A percentile compares a stretch with the other conserved stretches of the same genome.
Conservation (phyloP, 2,329 filamentous ascomycete genomes). For the Talaromyces sp. region DNA sequence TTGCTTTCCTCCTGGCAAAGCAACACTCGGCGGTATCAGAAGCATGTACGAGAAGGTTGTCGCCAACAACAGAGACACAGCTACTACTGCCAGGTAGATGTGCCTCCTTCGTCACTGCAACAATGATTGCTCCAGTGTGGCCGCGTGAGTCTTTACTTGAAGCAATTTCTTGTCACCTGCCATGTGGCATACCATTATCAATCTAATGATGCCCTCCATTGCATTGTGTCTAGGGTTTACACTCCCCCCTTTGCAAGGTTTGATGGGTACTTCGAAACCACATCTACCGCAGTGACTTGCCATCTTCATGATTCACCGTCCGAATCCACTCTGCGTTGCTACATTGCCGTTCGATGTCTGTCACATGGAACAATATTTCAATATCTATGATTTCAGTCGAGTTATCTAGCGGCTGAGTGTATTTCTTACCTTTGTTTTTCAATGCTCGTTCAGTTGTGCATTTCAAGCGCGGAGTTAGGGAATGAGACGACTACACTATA, state of each 20-base stretch:
- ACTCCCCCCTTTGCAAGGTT: conserved; percentile 1
- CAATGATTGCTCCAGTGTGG: background rate
- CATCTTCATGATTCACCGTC: background rate
- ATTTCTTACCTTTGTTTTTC: conserved; percentile 11
- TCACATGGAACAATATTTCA: background rate
- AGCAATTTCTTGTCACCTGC: background rate
- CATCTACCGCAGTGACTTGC: background rate
- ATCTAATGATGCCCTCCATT: background rate
- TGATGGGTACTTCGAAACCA: background rate
- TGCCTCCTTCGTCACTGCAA: background rate
- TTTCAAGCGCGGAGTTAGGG: conserved; percentile 22
- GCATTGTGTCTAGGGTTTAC: background rate
- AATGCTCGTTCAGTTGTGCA: conserved; percentile 18
- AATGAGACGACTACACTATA: conserved; percentile 17
- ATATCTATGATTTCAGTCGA: background rate
- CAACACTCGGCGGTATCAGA: conserved; percentile 36
- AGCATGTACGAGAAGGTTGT: conserved; percentile 41
- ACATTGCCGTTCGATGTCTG: background rate
- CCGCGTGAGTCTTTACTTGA: background rate
- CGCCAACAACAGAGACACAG: conserved; percentile 28
- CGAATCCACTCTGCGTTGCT: background rate
- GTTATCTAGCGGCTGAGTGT: background rate
- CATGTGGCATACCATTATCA: background rate
- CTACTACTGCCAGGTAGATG: conserved; percentile 21
- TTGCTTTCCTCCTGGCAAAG: conserved; percentile 50